Percentiles rank a stretch among this genome's conserved stretches.
phyloP scores from a whole-genome alignment of 1,139 yeast genomes.

The Blastobotrys proliferans region DNA sequence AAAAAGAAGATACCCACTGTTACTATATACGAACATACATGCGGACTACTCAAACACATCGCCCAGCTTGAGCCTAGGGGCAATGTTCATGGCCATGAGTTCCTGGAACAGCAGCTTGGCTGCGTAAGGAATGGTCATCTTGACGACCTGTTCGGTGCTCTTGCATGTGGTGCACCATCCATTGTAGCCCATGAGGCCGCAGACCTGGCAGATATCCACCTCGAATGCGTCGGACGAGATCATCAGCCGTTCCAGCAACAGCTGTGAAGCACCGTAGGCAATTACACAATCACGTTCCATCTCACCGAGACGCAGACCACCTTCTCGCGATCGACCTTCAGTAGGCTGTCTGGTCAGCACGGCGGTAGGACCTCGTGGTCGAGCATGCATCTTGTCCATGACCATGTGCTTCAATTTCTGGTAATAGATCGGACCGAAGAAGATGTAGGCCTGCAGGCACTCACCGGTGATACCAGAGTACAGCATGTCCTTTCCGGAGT shows the following conservation, averaged over 20 bases:
- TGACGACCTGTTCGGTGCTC: conserved; percentile 77
- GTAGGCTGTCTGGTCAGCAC: conserved; percentile 98
- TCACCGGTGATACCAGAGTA: conserved; percentile 99
- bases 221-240: conserved; percentile 96
- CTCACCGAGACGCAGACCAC: conserved; percentile 98
- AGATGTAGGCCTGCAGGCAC: conserved; percentile 92
- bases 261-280: conserved; percentile 98
- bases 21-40: neutral
- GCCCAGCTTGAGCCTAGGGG: conserved; percentile 86
- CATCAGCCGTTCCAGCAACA: conserved; percentile 91
- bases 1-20: neutral
- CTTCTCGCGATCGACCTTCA: conserved; percentile 98
- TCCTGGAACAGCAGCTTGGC: conserved; percentile 96
- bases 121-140: conserved; percentile 97
- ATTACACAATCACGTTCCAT: conserved; percentile 99
- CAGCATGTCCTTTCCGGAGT: conserved; percentile 96
- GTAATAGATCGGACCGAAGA: conserved; percentile 97
- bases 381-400: conserved; percentile 97
- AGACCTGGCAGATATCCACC: conserved; percentile 87
- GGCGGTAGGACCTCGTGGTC: conserved; percentile 99
- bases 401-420: conserved; percentile 99
- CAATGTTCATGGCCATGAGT: conserved; percentile 98
- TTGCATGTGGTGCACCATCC: conserved; percentile 97
- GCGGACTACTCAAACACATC: conserved; percentile 40
- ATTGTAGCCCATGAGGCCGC: conserved; percentile 98